Evolutionary conservation across 139 green algal species (phyloP), one percentile per base, ranked within the genome.

Genomic region (Pseudopediastrum boryanum): DNA sequence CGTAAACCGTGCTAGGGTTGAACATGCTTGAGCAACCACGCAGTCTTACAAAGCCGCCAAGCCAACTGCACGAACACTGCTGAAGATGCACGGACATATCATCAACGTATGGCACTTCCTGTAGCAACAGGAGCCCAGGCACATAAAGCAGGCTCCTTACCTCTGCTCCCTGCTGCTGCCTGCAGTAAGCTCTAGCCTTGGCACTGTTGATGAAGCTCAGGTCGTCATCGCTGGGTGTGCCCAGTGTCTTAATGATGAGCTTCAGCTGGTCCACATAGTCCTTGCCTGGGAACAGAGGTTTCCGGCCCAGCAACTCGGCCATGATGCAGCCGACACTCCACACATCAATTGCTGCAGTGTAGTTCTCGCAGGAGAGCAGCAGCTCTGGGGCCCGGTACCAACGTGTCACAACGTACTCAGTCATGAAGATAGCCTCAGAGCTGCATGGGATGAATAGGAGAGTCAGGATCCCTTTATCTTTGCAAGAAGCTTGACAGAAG

Each of bases 351-450:
- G 92, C 89, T 4, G 91, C 93, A 35, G 89, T 93, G 90, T 98
- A 98, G 42, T 91, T 79, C 39, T 97, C 93, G 73, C 90, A 96
- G 3, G 86, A 94, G 39, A 98, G 88, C 79, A 98, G 86, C 77
- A 98, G 89, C 91, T 98, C 95, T 5, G 95, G 95, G 2, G 95
- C 93, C 29, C 95, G 90, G 87, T 98, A 98, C 95, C 95, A 98
- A 35, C 95, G 89, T 6, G 95, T 98, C 7, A 98, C 94, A 12
- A 98, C 94, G 69, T 98, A 98, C 82, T 98, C 93, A 46, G 95
- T 98, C 94, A 98, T 98, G 86, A 95, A 95, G 83, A 91, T 93
- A 59, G 64, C 81, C 80, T 97, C 94, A 1, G 90, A 90, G 81
- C 90, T 96, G 87, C 27, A 71, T 9, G 9, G 25, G 19, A 16